Evolutionary conservation across 257 asterid genomes (phyloP).

Genomic region (Sherardia arvensis): DNA sequence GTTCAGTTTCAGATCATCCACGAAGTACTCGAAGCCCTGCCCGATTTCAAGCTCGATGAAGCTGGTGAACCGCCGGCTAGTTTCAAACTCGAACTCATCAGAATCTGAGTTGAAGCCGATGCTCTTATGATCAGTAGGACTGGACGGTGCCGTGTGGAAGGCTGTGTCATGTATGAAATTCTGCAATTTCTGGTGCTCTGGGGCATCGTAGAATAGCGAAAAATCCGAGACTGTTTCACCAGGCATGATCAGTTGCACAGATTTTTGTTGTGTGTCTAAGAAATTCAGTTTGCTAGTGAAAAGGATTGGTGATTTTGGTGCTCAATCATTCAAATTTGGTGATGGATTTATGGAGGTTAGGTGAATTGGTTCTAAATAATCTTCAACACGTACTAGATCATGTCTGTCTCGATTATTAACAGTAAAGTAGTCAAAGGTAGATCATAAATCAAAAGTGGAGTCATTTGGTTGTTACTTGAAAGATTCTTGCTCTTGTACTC

Average conservation of each 20-base stretch:
- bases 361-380: conserved; percentile 28
- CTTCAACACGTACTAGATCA: conserved; percentile 31
- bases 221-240: conserved; percentile 17
- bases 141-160: conserved; percentile 31
- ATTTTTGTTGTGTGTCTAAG: not conserved
- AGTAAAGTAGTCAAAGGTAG: conserved; percentile 8
- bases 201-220: conserved; percentile 40
- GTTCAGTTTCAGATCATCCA: not conserved
- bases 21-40: conserved; percentile 12
- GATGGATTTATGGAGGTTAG: conserved; percentile 53
- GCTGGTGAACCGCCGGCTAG: conserved; percentile 33
- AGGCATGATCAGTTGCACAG: conserved; percentile 25
- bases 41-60: conserved; percentile 7
- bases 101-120: conserved; percentile 1
- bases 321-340: not conserved
- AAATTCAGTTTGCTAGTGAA: conserved; percentile 1
- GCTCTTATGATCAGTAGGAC: conserved; percentile 19
- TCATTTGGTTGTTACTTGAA: not conserved
- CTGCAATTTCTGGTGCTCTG: conserved; percentile 3
- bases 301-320: conserved; percentile 1
- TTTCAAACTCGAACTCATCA: conserved; percentile 56
- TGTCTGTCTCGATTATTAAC: conserved; percentile 26
- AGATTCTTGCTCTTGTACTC: not conserved
- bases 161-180: not conserved
- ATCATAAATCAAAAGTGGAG: not conserved